Evolutionary conservation across 768 basidiomycete genomes (phyloP).

Genomic region (Boletus fagicola): DNA sequence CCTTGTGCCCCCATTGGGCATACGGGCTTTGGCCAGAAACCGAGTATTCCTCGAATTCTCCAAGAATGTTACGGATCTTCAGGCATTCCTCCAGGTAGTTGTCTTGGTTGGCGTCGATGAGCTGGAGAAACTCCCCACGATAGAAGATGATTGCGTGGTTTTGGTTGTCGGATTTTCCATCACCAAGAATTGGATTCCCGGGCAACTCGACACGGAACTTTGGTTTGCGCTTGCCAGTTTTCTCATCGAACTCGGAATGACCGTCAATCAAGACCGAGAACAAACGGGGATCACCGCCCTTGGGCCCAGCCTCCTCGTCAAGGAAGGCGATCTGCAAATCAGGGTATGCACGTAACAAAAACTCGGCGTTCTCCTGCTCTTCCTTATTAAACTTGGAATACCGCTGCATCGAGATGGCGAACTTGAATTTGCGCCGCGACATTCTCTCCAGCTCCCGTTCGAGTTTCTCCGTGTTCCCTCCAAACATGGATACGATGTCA

Average conservation of each 20-base stretch:
- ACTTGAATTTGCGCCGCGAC: slow-evolving; percentile 98
- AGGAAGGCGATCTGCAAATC: slow-evolving; percentile 98
- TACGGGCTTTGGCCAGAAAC: slow-evolving; percentile 93
- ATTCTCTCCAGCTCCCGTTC: slow-evolving; percentile 96
- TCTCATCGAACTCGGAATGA: slow-evolving; percentile 91
- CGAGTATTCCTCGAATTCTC: slow-evolving; percentile 95
- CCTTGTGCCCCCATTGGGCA: slow-evolving; percentile 92
- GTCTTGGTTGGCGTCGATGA: slow-evolving; percentile 99
- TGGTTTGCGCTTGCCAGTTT: slow-evolving; percentile 84
- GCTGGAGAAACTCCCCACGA: slow-evolving; percentile 97
- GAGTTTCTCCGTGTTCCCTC: slow-evolving; percentile 93
- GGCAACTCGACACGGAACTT: slow-evolving; percentile 98
- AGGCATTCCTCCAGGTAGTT: slow-evolving; percentile 99
- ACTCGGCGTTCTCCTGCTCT: slow-evolving; percentile 97
- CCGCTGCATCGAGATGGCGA: slow-evolving; percentile 97
- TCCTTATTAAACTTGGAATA: slow-evolving; percentile 99
- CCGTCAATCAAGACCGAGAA: slow-evolving; percentile 97
- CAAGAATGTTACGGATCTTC: slow-evolving; percentile 96
- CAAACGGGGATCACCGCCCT: slow-evolving; percentile 82
- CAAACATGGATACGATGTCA: slow-evolving; percentile 93
- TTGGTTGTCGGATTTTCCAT: slow-evolving; percentile 99
- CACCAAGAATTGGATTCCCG: slow-evolving; percentile 97
- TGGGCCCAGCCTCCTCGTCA: slow-evolving; percentile 90
- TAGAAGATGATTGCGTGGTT: slow-evolving; percentile 99
- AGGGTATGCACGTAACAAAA: slow-evolving; percentile 95